Conservation (phyloP, 2,329 filamentous ascomycete species). For the Colletotrichum chlorophyti region DNA sequence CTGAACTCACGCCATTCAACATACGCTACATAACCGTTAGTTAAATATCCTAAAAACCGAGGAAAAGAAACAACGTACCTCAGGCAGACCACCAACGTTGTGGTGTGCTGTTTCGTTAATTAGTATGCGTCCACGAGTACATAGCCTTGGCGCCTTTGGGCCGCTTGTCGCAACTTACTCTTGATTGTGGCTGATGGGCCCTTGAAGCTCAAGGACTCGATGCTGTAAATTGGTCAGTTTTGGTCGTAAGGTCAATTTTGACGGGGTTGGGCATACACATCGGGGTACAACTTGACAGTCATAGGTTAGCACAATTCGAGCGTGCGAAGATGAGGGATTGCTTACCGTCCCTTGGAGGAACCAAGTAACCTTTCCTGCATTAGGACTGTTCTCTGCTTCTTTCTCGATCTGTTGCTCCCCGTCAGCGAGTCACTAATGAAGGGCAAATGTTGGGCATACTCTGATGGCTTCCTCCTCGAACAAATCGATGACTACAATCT, state of each 20-base stretch:
- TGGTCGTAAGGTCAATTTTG: neutral
- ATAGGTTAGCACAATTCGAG: neutral
- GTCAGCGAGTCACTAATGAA: no score
- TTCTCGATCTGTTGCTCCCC: conserved; percentile 79
- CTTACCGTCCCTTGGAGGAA: conserved; percentile 71
- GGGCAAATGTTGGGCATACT: conserved; percentile 18
- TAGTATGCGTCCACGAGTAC: neutral
- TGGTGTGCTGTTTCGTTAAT: conserved; percentile 44
- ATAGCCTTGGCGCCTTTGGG: neutral
- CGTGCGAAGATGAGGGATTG: neutral
- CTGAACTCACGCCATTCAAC: conserved; percentile 38
- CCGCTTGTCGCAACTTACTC: conserved; percentile 31
- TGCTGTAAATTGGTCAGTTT: neutral
- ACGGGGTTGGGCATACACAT: conserved; percentile 30
- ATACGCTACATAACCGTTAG: no score
- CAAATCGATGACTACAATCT: conserved; percentile 39
- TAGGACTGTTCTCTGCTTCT: conserved; percentile 68
- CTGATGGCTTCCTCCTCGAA: conserved; percentile 63
- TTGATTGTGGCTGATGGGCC: conserved; percentile 52
- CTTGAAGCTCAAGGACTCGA: conserved; percentile 6
- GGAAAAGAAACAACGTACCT: conserved; percentile 5
- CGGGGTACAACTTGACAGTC: conserved; percentile 14
- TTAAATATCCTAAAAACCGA: neutral
- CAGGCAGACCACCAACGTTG: conserved; percentile 51
- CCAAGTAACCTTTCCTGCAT: conserved; percentile 81